Base-by-base conservation (phyloP, 2,329 filamentous ascomycete genomes). In the Clathrospora elynae region DNA sequence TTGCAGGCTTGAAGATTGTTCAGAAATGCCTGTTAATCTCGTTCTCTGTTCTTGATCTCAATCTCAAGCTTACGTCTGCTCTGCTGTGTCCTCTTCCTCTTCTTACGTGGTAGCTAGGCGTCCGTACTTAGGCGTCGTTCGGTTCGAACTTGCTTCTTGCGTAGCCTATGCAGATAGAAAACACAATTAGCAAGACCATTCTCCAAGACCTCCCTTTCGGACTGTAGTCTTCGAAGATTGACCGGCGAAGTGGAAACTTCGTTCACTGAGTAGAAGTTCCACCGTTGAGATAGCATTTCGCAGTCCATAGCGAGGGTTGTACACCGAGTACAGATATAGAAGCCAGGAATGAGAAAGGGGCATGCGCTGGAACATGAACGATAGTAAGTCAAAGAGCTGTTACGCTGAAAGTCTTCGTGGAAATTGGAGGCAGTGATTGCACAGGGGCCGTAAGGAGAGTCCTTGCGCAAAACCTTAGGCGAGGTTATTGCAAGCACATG, bases 41-140 rank as follows among this genome's bases (percentile, higher is more conserved):
- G 59, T 34, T 67, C 59, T 28, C 59, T 57, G 11, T 62, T 55
- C 26, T 56, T 54, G 20, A 69, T 69, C n/a, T 67, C 66, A 30
- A 50, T 64, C 34, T 54, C 44, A 7, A 67, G 56, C 16, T 59
- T 42, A 34, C 56, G 63, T 41, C 53, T 59, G 22, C 39, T 56
- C 17, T 70, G 64, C 24, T 53, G 45, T 1, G 62, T 55, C 49
- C 55, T 63, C 51, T 68, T 68, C 44, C 45, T 58, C 42, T 66
- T 70, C 24, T 58, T 53, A 22, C 55, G 49, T 9, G 53, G 55
- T 10, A 26, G 44, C 6, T 29, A 36, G 2, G 43, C 46, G 11
- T 51, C 52, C 5, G 35, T 20, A 16, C 30, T 45, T 17, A 68
- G 44, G 6, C 51, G 47, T 3, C 51, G 53, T n/a, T 60, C 53